Percentiles rank a stretch among this genome's conserved stretches.
Evolutionary conservation across 768 basidiomycete genomes (phyloP).

Genomic region (Brasilioporus rufonigricans): DNA sequence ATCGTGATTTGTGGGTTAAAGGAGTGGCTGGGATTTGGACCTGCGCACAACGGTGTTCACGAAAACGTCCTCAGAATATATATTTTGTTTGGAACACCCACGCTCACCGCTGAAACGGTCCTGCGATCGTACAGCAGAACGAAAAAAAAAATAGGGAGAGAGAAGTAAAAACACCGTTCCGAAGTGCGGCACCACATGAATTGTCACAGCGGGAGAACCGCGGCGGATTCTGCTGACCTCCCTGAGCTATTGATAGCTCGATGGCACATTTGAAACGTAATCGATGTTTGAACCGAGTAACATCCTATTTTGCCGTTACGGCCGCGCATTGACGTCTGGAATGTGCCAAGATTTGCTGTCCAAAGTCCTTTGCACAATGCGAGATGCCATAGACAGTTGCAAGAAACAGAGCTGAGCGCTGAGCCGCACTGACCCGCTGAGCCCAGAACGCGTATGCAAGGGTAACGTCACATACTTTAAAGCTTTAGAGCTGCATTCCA

Average conservation of each 20-base stretch:
- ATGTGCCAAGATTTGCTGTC: not conserved
- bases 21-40: not conserved
- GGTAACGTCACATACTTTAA: no score
- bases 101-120: not conserved
- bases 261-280: not conserved
- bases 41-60: not conserved
- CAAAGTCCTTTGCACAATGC: not conserved
- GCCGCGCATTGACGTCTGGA: not conserved
- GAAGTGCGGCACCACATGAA: not conserved
- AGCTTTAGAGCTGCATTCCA: no score
- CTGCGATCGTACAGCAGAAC: conserved; percentile 1
- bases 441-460: no score
- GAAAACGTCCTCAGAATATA: conserved; percentile 4
- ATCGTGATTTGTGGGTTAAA: conserved; percentile 11
- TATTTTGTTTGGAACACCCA: conserved; percentile 1
- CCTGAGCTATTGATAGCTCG: not conserved
- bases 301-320: not conserved
- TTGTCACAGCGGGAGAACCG: not conserved
- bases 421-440: no score
- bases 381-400: no score
- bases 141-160: not conserved
- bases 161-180: not conserved
- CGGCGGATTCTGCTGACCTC: conserved; percentile 6
- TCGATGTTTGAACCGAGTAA: not conserved
- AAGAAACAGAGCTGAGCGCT: no score